Percentiles rank a stretch among this genome's conserved stretches.
These are phyloP conservation scores for Fragilaria radians DNA, from an alignment of 108 stramenopile species.

Conservation along the genomic window DNA sequence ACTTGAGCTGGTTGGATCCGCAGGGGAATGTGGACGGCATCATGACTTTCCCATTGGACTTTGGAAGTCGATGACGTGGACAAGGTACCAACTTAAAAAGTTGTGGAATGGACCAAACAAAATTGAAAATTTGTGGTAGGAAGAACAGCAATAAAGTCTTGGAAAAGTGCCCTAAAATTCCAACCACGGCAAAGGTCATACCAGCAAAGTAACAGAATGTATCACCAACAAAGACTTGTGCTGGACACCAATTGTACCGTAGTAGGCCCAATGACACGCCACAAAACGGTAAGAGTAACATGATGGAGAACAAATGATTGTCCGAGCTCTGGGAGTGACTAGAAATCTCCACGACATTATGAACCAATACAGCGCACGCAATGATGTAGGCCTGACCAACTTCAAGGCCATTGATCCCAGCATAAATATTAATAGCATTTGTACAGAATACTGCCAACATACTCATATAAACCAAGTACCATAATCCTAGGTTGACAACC, in stretches of 20 bases:
- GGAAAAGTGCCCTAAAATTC: constrained; percentile 94
- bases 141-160: constrained; percentile 96
- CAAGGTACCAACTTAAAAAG: constrained; percentile 92
- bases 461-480: constrained; percentile 94
- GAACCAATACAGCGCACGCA: constrained; percentile 72
- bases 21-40: constrained; percentile 73
- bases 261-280: constrained; percentile 83
- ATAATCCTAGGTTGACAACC: constrained; percentile 73
- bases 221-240: constrained; percentile 96
- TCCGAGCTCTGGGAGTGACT: constrained; percentile 22
- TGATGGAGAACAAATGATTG: constrained; percentile 82
- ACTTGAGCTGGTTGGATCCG: constrained; percentile 20
- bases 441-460: constrained; percentile 98
- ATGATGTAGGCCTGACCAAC: constrained; percentile 93
- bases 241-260: constrained; percentile 93
- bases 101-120: constrained; percentile 93
- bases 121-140: constrained; percentile 95
- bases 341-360: constrained; percentile 72
- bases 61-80: constrained; percentile 94
- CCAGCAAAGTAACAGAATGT: constrained; percentile 99
- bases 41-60: constrained; percentile 62
- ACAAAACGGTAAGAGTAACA: constrained; percentile 79
- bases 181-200: constrained; percentile 97
- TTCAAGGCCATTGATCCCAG: constrained; percentile 98
- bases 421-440: constrained; percentile 99